Evolutionary conservation across 2,329 filamentous ascomycete species (phyloP).

Genomic region (Magnaporthales sp.): DNA sequence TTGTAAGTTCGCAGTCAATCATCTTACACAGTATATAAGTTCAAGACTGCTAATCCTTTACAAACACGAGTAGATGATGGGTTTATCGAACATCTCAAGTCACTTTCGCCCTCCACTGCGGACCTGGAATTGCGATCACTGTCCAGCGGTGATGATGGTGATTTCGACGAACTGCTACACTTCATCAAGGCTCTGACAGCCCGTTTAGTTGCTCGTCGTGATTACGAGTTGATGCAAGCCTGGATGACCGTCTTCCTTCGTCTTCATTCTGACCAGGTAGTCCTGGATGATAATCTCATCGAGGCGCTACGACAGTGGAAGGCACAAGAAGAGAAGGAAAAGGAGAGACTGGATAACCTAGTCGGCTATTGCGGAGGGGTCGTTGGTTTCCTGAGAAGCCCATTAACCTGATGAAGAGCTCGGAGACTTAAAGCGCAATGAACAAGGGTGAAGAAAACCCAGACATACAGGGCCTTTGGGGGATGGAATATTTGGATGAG

Average conservation of each 20-base stretch:
- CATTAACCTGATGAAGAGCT: constrained; percentile 23
- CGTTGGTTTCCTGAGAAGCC: constrained; percentile 67
- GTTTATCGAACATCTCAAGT: constrained; percentile 72
- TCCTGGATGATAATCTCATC: constrained; percentile 38
- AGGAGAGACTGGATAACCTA: constrained; percentile 60
- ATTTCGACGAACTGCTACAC: constrained; percentile 57
- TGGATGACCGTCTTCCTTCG: constrained; percentile 96
- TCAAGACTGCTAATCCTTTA: not conserved
- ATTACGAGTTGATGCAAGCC: constrained; percentile 90
- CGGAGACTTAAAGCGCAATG: not conserved
- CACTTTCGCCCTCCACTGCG: constrained; percentile 72
- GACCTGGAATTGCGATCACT: constrained; percentile 88
- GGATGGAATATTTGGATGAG: not conserved
- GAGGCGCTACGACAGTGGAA: constrained; percentile 61
- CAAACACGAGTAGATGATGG: constrained; percentile 36
- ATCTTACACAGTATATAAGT: not conserved
- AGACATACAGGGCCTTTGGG: not conserved
- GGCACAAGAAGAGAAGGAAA: constrained; percentile 62
- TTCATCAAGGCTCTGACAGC: constrained; percentile 77
- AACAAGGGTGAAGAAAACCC: not conserved
- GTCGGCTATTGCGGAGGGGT: constrained; percentile 86
- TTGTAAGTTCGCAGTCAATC: constrained; percentile 39
- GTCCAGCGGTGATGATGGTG: constrained; percentile 29
- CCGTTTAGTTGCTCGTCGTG: constrained; percentile 57
- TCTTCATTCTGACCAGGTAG: constrained; percentile 57